Evolutionary conservation across 352 stramenopile species (phyloP).

Genomic region (Phytophthora pini): DNA sequence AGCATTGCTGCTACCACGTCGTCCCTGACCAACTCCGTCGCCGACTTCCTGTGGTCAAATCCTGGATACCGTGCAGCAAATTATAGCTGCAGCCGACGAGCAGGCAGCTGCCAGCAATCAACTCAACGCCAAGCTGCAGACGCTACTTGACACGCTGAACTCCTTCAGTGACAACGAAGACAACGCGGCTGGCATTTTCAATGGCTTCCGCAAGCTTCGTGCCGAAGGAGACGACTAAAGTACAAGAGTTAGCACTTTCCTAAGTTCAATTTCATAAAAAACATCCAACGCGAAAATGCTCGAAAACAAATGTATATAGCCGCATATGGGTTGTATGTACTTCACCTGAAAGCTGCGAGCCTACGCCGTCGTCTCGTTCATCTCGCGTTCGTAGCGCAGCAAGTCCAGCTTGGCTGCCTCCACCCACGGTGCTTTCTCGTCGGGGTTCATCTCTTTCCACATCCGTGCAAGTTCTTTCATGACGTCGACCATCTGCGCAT

Average conservation of each 20-base stretch:
- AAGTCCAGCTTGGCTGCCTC: slow-evolving; percentile 65
- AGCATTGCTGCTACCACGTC: slow-evolving; percentile 20
- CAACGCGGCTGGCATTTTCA: slow-evolving; percentile 18
- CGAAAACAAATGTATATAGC: slow-evolving; percentile 42
- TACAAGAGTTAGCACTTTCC: background rate
- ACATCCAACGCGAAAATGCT: slow-evolving; percentile 5
- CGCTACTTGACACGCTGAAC: slow-evolving; percentile 9
- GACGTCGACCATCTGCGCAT: slow-evolving; percentile 64
- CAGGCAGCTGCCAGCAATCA: slow-evolving; percentile 18
- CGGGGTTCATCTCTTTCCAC: slow-evolving; percentile 66
- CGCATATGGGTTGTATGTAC: slow-evolving; percentile 26
- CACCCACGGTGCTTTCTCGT: slow-evolving; percentile 64
- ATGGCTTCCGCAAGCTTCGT: slow-evolving; percentile 24
- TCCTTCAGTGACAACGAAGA: slow-evolving; percentile 14
- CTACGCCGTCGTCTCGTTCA: slow-evolving; percentile 68
- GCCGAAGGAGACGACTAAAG: slow-evolving; percentile 8
- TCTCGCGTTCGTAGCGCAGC: slow-evolving; percentile 71
- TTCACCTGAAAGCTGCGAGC: slow-evolving; percentile 9
- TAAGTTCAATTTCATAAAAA: too few relatives aligned
- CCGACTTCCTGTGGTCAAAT: slow-evolving; percentile 4
- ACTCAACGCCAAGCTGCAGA: slow-evolving; percentile 25
- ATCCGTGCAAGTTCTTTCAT: slow-evolving; percentile 61
- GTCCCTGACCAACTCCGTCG: slow-evolving; percentile 12
- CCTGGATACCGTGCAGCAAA: slow-evolving; percentile 7
- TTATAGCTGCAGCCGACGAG: slow-evolving; percentile 3